Percentiles rank a stretch among this genome's conserved stretches.
Conservation (phyloP, 1,139 yeast genomes). For the Debaryomyces nepalensis region DNA sequence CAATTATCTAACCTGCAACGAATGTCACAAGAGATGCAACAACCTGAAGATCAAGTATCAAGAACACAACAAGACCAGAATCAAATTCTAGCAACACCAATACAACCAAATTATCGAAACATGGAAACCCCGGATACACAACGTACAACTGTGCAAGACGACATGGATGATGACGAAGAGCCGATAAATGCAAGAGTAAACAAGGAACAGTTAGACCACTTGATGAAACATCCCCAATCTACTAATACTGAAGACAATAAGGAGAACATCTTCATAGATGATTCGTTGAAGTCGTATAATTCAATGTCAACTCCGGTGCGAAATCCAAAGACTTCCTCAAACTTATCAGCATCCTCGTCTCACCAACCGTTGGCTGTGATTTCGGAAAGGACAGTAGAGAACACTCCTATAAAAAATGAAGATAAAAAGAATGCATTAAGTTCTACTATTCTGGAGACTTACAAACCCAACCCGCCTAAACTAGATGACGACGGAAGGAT, state of each 20-base stretch:
- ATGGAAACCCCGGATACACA: constrained; percentile 55
- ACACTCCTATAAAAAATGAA: constrained; percentile 30
- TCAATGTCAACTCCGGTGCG: constrained; percentile 40
- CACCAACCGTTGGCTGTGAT: constrained; percentile 45
- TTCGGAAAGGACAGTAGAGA: constrained; percentile 41
- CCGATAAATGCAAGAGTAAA: constrained; percentile 33
- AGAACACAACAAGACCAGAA: constrained; percentile 11
- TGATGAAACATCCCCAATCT: constrained; percentile 23
- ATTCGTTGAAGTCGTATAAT: constrained; percentile 29
- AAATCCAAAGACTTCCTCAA: constrained; percentile 17
- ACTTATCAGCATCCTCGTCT: constrained; percentile 16
- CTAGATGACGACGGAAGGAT: constrained; percentile 39
- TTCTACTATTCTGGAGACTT: constrained; percentile 17
- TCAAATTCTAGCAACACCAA: constrained; percentile 42
- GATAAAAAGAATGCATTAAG: constrained; percentile 18
- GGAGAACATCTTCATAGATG: constrained; percentile 48
- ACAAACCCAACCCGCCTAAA: constrained; percentile 42
- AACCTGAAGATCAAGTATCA: constrained; percentile 15
- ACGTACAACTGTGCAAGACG: constrained; percentile 50
- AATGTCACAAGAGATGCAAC: constrained; percentile 13
- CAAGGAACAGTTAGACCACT: constrained; percentile 37
- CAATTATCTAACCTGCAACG: constrained; percentile 3
- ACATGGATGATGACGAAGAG: constrained; percentile 37
- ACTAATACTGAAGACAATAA: constrained; percentile 41
- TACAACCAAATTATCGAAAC: constrained; percentile 31